These are phyloP conservation scores for Phtheirospermum japonicum DNA, from an alignment of 257 asterid species.

Conservation along the genomic window DNA sequence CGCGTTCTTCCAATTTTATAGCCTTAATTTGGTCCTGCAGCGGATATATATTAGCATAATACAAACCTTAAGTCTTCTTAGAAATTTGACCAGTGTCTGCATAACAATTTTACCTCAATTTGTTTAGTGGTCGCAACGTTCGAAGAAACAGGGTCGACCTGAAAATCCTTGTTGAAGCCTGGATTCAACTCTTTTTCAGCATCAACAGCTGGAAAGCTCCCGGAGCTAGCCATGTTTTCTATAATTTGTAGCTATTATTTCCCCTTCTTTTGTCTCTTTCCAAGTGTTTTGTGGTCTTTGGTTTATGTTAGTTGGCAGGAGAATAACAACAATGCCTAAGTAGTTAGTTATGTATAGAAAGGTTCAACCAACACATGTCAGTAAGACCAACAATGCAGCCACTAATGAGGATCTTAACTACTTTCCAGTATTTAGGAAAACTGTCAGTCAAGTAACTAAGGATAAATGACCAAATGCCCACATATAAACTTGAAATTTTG, in stretches of 20 bases:
- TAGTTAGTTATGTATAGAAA: constrained; percentile 22
- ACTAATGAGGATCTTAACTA: constrained; percentile 54
- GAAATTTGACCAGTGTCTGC: not conserved
- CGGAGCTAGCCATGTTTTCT: constrained; percentile 43
- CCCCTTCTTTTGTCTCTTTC: not conserved
- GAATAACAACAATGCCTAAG: not conserved
- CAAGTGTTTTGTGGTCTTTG: not conserved
- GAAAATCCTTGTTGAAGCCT: constrained; percentile 41
- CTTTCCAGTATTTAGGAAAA: constrained; percentile 9
- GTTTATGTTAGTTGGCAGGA: not conserved
- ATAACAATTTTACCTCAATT: constrained; percentile 39
- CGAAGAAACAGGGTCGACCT: constrained; percentile 61
- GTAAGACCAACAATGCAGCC: constrained; percentile 39
- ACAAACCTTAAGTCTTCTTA: not conserved
- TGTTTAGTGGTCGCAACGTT: constrained; percentile 40
- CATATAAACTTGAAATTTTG: too few relatives aligned
- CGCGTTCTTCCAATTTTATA: constrained; percentile 35
- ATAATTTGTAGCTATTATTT: not conserved
- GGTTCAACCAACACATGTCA: constrained; percentile 44
- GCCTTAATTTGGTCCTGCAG: constrained; percentile 39
- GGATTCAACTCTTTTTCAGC: constrained; percentile 56
- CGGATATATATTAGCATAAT: not conserved
- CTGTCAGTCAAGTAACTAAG: not conserved
- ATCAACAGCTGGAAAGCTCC: constrained; percentile 60
- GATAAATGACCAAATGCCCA: not conserved